These are phyloP conservation scores for Termitomyces sp. DNA, from an alignment of 768 basidiomycete species.

Conservation along the genomic window DNA sequence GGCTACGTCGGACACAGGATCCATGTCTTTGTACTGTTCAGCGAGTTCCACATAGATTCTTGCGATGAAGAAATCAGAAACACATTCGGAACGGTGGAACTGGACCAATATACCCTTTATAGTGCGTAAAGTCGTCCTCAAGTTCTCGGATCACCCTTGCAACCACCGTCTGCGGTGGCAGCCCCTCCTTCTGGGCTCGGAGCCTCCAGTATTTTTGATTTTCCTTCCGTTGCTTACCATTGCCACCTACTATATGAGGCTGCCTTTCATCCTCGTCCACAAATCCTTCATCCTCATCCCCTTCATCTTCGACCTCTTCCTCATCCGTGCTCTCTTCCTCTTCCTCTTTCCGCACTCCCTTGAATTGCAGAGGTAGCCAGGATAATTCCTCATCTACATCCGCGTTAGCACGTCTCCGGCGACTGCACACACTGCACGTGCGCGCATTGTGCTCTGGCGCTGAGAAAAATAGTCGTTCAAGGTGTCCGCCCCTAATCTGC, in stretches of 20 bases:
- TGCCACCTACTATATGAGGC: slow-evolving; percentile 6
- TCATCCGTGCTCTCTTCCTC: slow-evolving; percentile 2
- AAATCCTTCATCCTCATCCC: slow-evolving; percentile 47
- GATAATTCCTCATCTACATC: slow-evolving; percentile 1
- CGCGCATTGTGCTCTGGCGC: slow-evolving; percentile 71
- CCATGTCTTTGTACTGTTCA: slow-evolving; percentile 90
- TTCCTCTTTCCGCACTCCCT: slow-evolving; percentile 1
- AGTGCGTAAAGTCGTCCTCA: slow-evolving; percentile 93
- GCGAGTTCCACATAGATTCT: slow-evolving; percentile 91
- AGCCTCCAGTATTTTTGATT: slow-evolving; percentile 26
- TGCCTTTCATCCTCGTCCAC: slow-evolving; percentile 29
- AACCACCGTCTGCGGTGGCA: slow-evolving; percentile 88
- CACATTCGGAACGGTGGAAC: slow-evolving; percentile 1
- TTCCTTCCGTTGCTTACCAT: slow-evolving; percentile 29
- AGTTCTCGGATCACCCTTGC: slow-evolving; percentile 80
- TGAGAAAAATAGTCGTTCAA: slow-evolving; percentile 80
- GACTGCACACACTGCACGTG: slow-evolving; percentile 66
- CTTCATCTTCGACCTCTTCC: slow-evolving; percentile 9
- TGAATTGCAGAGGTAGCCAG: slow-evolving; percentile 22
- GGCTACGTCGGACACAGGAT: slow-evolving; percentile 74
- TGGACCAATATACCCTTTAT: slow-evolving; percentile 70
- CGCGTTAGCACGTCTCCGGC: slow-evolving; percentile 29
- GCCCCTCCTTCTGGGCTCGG: slow-evolving; percentile 30
- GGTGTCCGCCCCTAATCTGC: slow-evolving; percentile 70
- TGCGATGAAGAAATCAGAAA: slow-evolving; percentile 1